These are phyloP conservation scores for Colletotrichum sp. DNA, from an alignment of 2,329 filamentous ascomycete species.

Conservation along the genomic window DNA sequence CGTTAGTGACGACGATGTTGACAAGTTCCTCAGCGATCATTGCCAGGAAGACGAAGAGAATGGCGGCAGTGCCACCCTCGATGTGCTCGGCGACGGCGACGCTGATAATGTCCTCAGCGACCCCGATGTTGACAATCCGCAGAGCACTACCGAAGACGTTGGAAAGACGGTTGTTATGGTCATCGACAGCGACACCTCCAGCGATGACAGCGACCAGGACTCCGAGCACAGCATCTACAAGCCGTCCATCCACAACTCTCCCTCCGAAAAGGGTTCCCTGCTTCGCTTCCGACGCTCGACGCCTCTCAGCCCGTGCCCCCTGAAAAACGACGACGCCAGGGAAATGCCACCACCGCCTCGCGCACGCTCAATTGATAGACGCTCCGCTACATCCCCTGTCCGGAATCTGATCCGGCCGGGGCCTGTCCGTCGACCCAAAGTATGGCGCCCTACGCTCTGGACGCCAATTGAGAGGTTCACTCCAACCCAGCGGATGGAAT, in stretches of 20 bases:
- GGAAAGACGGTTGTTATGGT: background rate
- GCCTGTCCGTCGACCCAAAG: background rate
- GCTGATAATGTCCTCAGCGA: background rate
- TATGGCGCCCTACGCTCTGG: background rate
- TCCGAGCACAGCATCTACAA: background rate
- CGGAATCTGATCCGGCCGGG: background rate
- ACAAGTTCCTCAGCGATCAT: background rate
- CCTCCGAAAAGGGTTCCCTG: background rate
- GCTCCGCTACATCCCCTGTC: background rate
- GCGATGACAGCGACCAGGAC: background rate
- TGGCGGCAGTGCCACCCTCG: background rate
- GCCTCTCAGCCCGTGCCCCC: background rate
- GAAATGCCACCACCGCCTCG: background rate
- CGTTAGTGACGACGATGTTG: background rate
- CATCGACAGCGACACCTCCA: background rate
- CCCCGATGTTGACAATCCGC: background rate
- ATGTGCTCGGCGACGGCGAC: background rate
- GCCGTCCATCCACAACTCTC: background rate
- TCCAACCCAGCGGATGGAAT: background rate
- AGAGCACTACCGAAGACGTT: background rate
- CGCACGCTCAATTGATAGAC: background rate
- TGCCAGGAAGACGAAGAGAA: background rate
- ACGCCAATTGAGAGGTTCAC: background rate
- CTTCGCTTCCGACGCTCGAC: background rate
- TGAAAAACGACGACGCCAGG: background rate